A percentile compares a stretch with the other conserved stretches of the same genome.
phyloP scores from a whole-genome alignment of 2,329 filamentous ascomycete genomes.

The Knoxdaviesia proteae region DNA sequence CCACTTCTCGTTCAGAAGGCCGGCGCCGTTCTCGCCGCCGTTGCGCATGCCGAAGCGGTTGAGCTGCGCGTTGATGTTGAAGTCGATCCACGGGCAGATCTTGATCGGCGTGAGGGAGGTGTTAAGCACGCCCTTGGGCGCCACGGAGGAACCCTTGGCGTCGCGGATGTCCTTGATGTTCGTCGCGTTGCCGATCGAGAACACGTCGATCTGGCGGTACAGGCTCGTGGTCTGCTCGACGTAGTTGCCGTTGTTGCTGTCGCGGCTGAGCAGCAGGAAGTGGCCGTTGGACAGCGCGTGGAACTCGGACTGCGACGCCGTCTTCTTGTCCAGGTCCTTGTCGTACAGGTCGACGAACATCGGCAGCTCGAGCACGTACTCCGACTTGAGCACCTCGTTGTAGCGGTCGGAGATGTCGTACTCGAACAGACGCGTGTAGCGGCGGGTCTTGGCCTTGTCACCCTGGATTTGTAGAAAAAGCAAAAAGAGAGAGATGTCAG shows the following conservation, averaged over 20 bases:
- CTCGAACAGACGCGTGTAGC: constrained; percentile 39
- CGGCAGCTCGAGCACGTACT: constrained; percentile 48
- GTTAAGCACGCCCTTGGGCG: constrained; percentile 27
- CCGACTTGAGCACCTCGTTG: constrained; percentile 27
- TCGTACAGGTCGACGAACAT: constrained; percentile 28
- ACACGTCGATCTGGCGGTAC: constrained; percentile 50
- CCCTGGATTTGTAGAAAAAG: constrained; percentile 2
- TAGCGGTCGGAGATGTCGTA: constrained; percentile 32
- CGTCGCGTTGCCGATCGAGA: constrained; percentile 40
- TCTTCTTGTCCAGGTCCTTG: constrained; percentile 18
- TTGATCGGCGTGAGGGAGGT: constrained; percentile 30
- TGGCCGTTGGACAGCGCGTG: constrained; percentile 40
- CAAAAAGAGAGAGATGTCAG: no score
- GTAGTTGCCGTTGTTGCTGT: constrained; percentile 38
- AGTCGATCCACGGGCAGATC: constrained; percentile 48
- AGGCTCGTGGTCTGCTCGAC: constrained; percentile 27
- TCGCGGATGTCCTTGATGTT: constrained; percentile 26
- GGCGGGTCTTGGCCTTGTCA: constrained; percentile 16
- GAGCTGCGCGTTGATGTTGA: constrained; percentile 44
- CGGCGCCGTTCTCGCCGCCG: constrained; percentile 35
- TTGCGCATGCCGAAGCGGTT: constrained; percentile 47
- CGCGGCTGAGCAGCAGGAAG: constrained; percentile 46
- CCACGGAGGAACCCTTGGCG: neutral
- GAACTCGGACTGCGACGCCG: constrained; percentile 49
- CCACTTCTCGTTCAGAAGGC: constrained; percentile 58